Evolutionary conservation across 2,329 filamentous ascomycete genomes (phyloP).

Genomic region (Lomentospora prolificans): DNA sequence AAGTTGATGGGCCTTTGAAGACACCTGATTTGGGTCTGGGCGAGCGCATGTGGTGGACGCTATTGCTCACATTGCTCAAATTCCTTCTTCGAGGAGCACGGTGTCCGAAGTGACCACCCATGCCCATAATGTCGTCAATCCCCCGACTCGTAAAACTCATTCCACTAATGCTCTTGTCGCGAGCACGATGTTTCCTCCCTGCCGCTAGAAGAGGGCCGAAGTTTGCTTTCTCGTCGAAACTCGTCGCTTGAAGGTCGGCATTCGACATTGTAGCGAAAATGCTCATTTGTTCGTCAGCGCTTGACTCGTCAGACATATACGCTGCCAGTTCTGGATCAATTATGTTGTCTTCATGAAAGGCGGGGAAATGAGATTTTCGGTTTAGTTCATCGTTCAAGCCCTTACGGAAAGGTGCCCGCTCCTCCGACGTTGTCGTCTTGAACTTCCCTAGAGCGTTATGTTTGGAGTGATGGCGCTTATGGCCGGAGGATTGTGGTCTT

Average conservation of each 20-base stretch:
- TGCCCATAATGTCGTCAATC: constrained; percentile 49
- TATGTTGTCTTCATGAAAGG: constrained; percentile 98
- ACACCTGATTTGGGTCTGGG: constrained; percentile 53
- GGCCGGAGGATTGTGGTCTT: constrained; percentile 67
- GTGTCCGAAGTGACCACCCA: constrained; percentile 31
- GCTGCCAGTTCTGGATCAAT: constrained; percentile 93
- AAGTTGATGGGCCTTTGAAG: constrained; percentile 45
- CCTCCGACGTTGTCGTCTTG: constrained; percentile 56
- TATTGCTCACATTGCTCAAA: constrained; percentile 70
- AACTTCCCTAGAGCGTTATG: constrained; percentile 73
- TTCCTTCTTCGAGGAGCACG: constrained; percentile 65
- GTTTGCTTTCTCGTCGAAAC: constrained; percentile 64
- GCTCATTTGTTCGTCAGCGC: constrained; percentile 83
- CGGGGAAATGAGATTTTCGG: constrained; percentile 61
- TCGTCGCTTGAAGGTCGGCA: constrained; percentile 52
- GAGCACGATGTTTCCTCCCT: constrained; percentile 63
- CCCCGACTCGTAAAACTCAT: constrained; percentile 62
- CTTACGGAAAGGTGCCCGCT: constrained; percentile 75
- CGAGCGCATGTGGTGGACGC: constrained; percentile 57
- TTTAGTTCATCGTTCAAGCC: constrained; percentile 55
- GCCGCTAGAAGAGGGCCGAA: constrained; percentile 64
- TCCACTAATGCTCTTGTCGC: constrained; percentile 67
- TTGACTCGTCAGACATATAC: constrained; percentile 93
- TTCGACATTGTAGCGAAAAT: constrained; percentile 70
- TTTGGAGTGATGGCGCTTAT: constrained; percentile 80